Percentiles rank a stretch among this genome's conserved stretches.
These are phyloP conservation scores for Chara braunii DNA, from an alignment of 139 green algal species.

Conservation along the genomic window DNA sequence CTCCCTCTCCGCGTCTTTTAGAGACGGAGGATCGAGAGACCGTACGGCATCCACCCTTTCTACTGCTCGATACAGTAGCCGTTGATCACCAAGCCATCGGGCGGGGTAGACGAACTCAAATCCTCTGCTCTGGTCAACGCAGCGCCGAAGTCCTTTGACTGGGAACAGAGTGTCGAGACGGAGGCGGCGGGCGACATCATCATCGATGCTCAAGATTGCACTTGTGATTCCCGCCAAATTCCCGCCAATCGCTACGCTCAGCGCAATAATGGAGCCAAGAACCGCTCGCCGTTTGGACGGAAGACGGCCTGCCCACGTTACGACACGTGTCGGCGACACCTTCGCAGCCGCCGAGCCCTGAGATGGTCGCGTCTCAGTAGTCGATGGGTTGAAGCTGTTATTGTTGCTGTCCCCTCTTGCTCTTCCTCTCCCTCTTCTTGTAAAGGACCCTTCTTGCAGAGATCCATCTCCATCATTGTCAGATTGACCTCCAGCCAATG, in stretches of 20 bases:
- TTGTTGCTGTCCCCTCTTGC: too few species aligned
- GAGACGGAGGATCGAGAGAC: conserved; percentile 55
- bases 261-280: conserved; percentile 4
- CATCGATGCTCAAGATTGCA: conserved; percentile 61
- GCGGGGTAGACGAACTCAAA: conserved; percentile 74
- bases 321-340: too few species aligned
- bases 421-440: too few species aligned
- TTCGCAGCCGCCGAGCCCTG: too few species aligned
- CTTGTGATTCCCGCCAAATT: conserved; percentile 75
- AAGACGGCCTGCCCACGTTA: conserved; percentile 10
- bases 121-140: conserved; percentile 49
- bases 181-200: conserved; percentile 44
- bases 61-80: conserved; percentile 57
- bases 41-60: conserved; percentile 55
- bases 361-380: too few species aligned
- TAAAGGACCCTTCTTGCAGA: too few species aligned
- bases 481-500: too few species aligned
- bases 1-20: conserved; percentile 2
- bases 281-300: conserved; percentile 9
- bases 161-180: conserved; percentile 69
- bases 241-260: conserved; percentile 57
- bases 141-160: conserved; percentile 66
- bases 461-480: too few species aligned
- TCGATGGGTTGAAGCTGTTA: too few species aligned
- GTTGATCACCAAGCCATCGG: conserved; percentile 78